phyloP scores from a whole-genome alignment of 176 grass and related monocot genomes.

The Guadua angustifolia region DNA sequence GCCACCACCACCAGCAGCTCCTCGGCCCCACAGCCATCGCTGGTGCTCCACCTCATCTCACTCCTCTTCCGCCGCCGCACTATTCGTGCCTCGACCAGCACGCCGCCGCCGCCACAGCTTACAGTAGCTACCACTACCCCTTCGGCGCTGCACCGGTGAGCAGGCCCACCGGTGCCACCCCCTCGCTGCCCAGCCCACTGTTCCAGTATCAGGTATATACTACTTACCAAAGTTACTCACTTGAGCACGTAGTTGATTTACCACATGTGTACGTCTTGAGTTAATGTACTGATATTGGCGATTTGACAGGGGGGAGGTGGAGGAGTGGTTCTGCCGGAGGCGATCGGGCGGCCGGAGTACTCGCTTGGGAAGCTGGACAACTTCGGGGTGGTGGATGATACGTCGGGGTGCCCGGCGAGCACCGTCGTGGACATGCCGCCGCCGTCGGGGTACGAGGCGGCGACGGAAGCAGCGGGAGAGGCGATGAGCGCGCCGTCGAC shows the following conservation, averaged over 20 bases:
- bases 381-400: slow-evolving; percentile 48
- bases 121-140: slow-evolving; percentile 35
- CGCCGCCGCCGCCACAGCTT: not conserved
- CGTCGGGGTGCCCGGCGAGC: slow-evolving; percentile 1
- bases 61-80: not conserved
- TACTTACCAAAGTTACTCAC: not conserved
- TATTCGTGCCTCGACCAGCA: slow-evolving; percentile 33
- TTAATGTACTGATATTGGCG: not conserved
- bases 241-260: not conserved
- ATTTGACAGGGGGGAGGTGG: slow-evolving; percentile 21
- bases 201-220: slow-evolving; percentile 37
- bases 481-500: not conserved
- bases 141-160: not conserved
- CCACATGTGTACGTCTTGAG: not conserved
- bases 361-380: slow-evolving; percentile 54
- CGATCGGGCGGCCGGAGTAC: slow-evolving; percentile 26
- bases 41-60: not conserved
- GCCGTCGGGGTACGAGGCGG: slow-evolving; percentile 23
- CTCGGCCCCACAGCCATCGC: not conserved
- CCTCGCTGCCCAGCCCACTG: slow-evolving; percentile 11
- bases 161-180: slow-evolving; percentile 19
- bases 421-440: not conserved
- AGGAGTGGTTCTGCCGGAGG: not conserved
- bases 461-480: not conserved
- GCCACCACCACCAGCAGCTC: slow-evolving; percentile 9